A percentile compares a stretch with the other conserved stretches of the same genome.
These are phyloP conservation scores for Thraustotheca clavata DNA, from an alignment of 352 stramenopile genomes.

Conservation along the genomic window DNA sequence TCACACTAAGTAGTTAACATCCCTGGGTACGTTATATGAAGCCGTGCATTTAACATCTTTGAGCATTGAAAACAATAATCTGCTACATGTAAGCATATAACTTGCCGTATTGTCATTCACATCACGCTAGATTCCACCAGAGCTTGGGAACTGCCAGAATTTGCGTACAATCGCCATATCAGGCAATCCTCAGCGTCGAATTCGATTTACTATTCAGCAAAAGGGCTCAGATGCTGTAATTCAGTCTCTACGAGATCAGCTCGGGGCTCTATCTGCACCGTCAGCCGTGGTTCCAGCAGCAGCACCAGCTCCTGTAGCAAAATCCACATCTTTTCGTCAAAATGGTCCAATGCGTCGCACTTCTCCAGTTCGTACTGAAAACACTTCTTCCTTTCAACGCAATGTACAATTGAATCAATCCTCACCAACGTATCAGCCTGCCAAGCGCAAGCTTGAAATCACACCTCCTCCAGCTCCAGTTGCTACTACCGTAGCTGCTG, in stretches of 20 bases:
- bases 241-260: slow-evolving; percentile 54
- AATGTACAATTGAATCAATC: slow-evolving; percentile 9
- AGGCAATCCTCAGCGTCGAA: slow-evolving; percentile 69
- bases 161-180: slow-evolving; percentile 50
- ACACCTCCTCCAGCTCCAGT: neutral
- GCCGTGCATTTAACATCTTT: slow-evolving; percentile 52
- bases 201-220: slow-evolving; percentile 56
- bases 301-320: neutral
- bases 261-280: slow-evolving; percentile 30
- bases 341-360: no score
- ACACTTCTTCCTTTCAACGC: no score
- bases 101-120: neutral
- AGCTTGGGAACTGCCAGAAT: slow-evolving; percentile 47
- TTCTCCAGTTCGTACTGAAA: neutral
- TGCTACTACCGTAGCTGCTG: slow-evolving; percentile 23
- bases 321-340: slow-evolving; percentile 1
- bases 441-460: neutral
- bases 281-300: neutral
- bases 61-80: slow-evolving; percentile 76
- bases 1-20: slow-evolving; percentile 35
- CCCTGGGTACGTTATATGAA: slow-evolving; percentile 50
- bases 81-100: slow-evolving; percentile 39
- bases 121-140: slow-evolving; percentile 47
- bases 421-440: slow-evolving; percentile 22
- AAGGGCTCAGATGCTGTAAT: slow-evolving; percentile 62